phyloP scores from a whole-genome alignment of 371 early-diverging fungal species.

The Mucor ambiguus region DNA sequence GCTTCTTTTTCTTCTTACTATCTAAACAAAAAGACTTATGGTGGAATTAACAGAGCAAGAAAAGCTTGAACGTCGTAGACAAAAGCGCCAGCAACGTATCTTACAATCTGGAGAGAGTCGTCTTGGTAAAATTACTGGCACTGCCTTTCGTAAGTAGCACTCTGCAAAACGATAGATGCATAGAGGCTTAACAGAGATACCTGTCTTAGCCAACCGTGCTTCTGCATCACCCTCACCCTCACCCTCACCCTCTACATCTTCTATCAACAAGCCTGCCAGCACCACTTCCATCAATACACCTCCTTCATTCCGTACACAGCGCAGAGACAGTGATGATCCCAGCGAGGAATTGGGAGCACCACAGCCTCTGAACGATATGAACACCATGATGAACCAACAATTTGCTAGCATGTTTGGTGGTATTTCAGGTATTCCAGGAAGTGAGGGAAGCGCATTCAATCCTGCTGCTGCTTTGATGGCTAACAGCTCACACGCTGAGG shows the following conservation, averaged over 20 bases:
- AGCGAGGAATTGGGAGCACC: slow-evolving; percentile 51
- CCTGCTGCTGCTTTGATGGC: slow-evolving; percentile 10
- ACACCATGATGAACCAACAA: slow-evolving; percentile 5
- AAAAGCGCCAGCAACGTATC: slow-evolving; percentile 63
- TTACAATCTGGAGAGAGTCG: slow-evolving; percentile 60
- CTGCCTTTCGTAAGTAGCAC: slow-evolving; percentile 50
- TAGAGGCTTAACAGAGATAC: not conserved
- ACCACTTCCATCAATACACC: not conserved
- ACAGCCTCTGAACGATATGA: slow-evolving; percentile 18
- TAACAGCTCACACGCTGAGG: not conserved
- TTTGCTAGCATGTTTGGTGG: slow-evolving; percentile 26
- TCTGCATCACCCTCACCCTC: slow-evolving; percentile 30
- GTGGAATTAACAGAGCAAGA: slow-evolving; percentile 54
- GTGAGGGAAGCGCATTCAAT: slow-evolving; percentile 18
- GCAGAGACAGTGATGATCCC: slow-evolving; percentile 43
- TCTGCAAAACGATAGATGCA: not conserved
- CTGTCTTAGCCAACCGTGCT: slow-evolving; percentile 28
- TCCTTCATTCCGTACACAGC: slow-evolving; percentile 9
- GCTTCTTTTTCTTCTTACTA: not conserved
- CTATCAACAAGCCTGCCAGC: not conserved
- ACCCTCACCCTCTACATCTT: slow-evolving; percentile 39
- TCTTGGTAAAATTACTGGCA: slow-evolving; percentile 62
- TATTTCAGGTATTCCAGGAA: slow-evolving; percentile 16
- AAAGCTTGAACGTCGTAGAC: slow-evolving; percentile 61
- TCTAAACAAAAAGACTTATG: slow-evolving; percentile 22